These are phyloP conservation scores for Botrytis elliptica DNA, from an alignment of 2,329 filamentous ascomycete species.

Conservation along the genomic window DNA sequence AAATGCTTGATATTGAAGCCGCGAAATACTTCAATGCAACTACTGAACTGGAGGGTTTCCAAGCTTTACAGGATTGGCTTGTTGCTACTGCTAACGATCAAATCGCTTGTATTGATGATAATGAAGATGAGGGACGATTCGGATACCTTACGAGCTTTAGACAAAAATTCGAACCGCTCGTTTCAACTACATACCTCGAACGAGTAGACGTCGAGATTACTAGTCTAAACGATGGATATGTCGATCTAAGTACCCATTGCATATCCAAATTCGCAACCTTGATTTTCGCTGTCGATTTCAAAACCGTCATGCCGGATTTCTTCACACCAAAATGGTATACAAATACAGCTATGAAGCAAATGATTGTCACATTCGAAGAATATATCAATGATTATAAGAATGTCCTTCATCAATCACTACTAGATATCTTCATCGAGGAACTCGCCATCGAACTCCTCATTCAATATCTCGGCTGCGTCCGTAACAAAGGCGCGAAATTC, in stretches of 20 bases:
- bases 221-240: conserved; percentile 81
- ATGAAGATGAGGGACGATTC: conserved; percentile 69
- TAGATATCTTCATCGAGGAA: conserved; percentile 91
- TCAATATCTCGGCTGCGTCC: conserved; percentile 77
- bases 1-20: conserved; percentile 83
- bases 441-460: conserved; percentile 88
- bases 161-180: conserved; percentile 75
- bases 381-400: conserved; percentile 85
- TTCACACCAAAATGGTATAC: conserved; percentile 91
- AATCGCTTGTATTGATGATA: conserved; percentile 96
- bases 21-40: conserved; percentile 64
- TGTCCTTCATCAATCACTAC: conserved; percentile 80
- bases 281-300: conserved; percentile 90
- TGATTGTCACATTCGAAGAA: conserved; percentile 92
- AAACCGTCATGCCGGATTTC: conserved; percentile 77
- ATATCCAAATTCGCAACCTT: conserved; percentile 82
- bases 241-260: conserved; percentile 92
- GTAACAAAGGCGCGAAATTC: conserved; percentile 90
- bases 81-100: conserved; percentile 97
- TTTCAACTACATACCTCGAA: conserved; percentile 77
- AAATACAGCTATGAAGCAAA: conserved; percentile 83
- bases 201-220: conserved; percentile 71
- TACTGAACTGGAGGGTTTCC: conserved; percentile 63
- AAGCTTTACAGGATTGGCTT: conserved; percentile 91
- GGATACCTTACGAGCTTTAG: conserved; percentile 87